A percentile compares a stretch with the other conserved stretches of the same genome.
Evolutionary conservation across 2,329 filamentous ascomycete genomes (phyloP).

Genomic region (Ophiostoma populinum): DNA sequence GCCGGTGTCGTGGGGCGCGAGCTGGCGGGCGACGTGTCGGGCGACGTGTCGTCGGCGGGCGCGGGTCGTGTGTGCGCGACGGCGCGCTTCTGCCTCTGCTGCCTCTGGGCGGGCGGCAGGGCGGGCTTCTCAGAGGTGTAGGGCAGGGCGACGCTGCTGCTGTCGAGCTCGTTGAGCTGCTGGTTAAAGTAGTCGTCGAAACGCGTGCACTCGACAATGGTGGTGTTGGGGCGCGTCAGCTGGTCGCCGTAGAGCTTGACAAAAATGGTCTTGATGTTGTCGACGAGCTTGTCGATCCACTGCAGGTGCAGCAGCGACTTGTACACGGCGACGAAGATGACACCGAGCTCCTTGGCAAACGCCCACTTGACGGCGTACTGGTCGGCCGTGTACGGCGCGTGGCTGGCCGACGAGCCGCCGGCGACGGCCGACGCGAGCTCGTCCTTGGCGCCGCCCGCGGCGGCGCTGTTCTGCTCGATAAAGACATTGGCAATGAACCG

Average conservation of each 20-base stretch:
- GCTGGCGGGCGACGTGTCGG: slow-evolving; percentile 52
- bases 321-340: slow-evolving; percentile 97
- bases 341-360: slow-evolving; percentile 72
- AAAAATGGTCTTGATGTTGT: slow-evolving; percentile 87
- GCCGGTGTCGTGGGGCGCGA: slow-evolving; percentile 67
- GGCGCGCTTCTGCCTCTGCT: slow-evolving; percentile 15
- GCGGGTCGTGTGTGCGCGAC: slow-evolving; percentile 3
- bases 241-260: slow-evolving; percentile 79
- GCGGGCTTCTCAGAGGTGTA: background rate
- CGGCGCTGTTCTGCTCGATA: slow-evolving; percentile 78
- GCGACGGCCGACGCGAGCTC: slow-evolving; percentile 39
- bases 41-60: slow-evolving; percentile 26
- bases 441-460: slow-evolving; percentile 33
- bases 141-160: slow-evolving; percentile 21
- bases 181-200: slow-evolving; percentile 94
- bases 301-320: slow-evolving; percentile 86
- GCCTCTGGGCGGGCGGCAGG: background rate
- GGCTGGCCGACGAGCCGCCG: slow-evolving; percentile 23
- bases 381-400: slow-evolving; percentile 65
- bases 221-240: slow-evolving; percentile 63
- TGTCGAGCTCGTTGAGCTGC: slow-evolving; percentile 68
- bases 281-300: slow-evolving; percentile 93
- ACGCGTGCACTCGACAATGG: slow-evolving; percentile 55
- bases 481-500: slow-evolving; percentile 92
- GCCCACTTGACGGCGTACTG: slow-evolving; percentile 94